Base-by-base conservation (phyloP, 257 asterid genomes). In the Apocynum venetum region DNA sequence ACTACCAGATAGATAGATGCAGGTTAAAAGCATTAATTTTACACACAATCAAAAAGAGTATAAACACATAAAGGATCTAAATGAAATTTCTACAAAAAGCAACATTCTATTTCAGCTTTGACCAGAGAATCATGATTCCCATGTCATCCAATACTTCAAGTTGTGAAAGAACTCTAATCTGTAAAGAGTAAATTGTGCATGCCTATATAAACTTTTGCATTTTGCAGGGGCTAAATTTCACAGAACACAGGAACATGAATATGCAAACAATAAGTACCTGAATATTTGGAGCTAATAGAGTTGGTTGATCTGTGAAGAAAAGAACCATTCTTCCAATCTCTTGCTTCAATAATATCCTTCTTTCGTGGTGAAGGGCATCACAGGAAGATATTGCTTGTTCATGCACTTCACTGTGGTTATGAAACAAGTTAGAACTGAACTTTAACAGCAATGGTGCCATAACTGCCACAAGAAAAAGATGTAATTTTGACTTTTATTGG, bases 261-360 rank as follows among this genome's bases (percentile, higher is more conserved):
- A 56, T 55, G 44, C 12, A 3, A 53, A 73, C 52, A 41, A 47
- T 52, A 19, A 81, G 43, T 68, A 96, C 99, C 99, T 96, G 99
- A 83, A 96, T 91, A 88, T 93, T 96, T 80, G 99, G 99, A 84
- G 99, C 99, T 86, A 96, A 84, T 82, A 96, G 82, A 87, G 98
- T 96, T 78, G 99, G 99, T 85, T 96, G 99, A 81, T 96, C 99
- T 51, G 97, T 89, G 78, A 96, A 96, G 88, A 96, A 96, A 72
- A 96, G 93, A 75, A 88, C 97, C 98, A 91, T 96, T 84, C 99
- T 91, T 84, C 99, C 97, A 41, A 96, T 96, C 88, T 96, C 99
- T 86, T 96, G 99, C 91, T 93, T 96, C 86, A 96, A 77, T 79
- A 96, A 83, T 80, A 91, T 87, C 83, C 99, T 91, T 86, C 99